These are phyloP conservation scores for Phytophthora podocarpi DNA, from an alignment of 352 stramenopile genomes.

Conservation along the genomic window DNA sequence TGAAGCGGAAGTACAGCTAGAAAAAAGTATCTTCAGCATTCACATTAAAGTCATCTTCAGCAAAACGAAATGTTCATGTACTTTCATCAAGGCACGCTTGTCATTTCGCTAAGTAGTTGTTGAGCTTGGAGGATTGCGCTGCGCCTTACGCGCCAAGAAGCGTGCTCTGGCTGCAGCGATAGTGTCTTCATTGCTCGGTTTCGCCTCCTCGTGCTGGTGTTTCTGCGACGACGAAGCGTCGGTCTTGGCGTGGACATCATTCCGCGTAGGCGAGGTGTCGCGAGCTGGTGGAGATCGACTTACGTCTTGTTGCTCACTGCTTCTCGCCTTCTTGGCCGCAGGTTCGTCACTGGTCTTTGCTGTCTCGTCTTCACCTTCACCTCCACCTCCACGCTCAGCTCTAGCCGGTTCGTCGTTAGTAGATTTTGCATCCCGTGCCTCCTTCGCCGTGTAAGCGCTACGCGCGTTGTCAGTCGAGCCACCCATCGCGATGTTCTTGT, in stretches of 20 bases:
- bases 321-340: slow-evolving; percentile 22
- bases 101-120: slow-evolving; percentile 16
- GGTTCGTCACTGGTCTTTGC: slow-evolving; percentile 8
- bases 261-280: not conserved
- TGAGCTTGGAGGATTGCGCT: slow-evolving; percentile 34
- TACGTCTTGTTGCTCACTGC: slow-evolving; percentile 13
- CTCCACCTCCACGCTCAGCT: slow-evolving; percentile 4
- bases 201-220: slow-evolving; percentile 23
- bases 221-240: slow-evolving; percentile 7
- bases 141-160: slow-evolving; percentile 87
- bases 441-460: slow-evolving; percentile 83
- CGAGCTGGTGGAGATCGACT: slow-evolving; percentile 6
- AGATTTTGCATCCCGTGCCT: slow-evolving; percentile 12
- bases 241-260: not conserved
- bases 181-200: slow-evolving; percentile 68
- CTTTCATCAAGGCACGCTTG: not conserved
- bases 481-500: slow-evolving; percentile 93
- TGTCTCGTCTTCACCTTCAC: slow-evolving; percentile 2
- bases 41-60: slow-evolving; percentile 15
- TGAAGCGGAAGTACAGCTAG: slow-evolving; percentile 27
- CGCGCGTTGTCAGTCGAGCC: slow-evolving; percentile 66
- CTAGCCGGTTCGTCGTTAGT: slow-evolving; percentile 1
- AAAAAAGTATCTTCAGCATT: slow-evolving; percentile 30
- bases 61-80: slow-evolving; percentile 5
- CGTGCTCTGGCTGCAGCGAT: slow-evolving; percentile 81